phyloP scores from a whole-genome alignment of 2,329 filamentous ascomycete genomes.

The Colletotrichum sp. region DNA sequence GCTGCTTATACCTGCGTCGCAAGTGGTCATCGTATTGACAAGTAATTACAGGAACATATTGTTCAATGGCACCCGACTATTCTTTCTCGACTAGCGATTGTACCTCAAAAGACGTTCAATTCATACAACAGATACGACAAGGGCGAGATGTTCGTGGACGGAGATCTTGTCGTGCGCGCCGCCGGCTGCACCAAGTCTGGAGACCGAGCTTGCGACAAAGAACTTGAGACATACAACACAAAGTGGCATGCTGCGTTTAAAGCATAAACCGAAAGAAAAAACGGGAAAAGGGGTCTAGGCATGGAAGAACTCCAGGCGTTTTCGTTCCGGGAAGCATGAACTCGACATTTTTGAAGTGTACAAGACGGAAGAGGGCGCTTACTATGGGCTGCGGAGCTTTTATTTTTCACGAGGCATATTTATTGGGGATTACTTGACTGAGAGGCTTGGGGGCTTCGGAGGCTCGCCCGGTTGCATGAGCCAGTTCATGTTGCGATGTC shows the following conservation, averaged over 20 bases:
- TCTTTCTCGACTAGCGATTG: conserved; percentile 83
- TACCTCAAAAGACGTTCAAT: conserved; percentile 87
- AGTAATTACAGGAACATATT: conserved; percentile 71
- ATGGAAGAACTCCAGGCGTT: conserved; percentile 8
- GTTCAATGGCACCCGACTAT: conserved; percentile 98
- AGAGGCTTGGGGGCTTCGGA: neutral
- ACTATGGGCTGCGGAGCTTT: neutral
- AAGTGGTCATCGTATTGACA: neutral
- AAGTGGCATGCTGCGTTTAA: conserved; percentile 53
- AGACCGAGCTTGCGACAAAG: conserved; percentile 70
- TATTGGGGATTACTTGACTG: neutral
- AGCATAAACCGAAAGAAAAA: conserved; percentile 40
- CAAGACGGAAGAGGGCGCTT: conserved; percentile 20
- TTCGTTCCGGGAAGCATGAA: conserved; percentile 10
- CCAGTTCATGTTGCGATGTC: neutral
- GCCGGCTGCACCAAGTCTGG: conserved; percentile 68
- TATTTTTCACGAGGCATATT: conserved; percentile 1
- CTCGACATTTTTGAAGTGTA: conserved; percentile 8
- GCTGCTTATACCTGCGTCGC: conserved; percentile 29
- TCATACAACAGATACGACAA: conserved; percentile 67
- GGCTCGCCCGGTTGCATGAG: conserved; percentile 2
- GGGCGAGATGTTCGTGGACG: conserved; percentile 73
- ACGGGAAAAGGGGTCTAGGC: neutral
- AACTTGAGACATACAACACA: conserved; percentile 62
- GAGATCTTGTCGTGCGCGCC: conserved; percentile 85